Conservation (phyloP, 108 stramenopile species). For the Skeletonema marinoi region DNA sequence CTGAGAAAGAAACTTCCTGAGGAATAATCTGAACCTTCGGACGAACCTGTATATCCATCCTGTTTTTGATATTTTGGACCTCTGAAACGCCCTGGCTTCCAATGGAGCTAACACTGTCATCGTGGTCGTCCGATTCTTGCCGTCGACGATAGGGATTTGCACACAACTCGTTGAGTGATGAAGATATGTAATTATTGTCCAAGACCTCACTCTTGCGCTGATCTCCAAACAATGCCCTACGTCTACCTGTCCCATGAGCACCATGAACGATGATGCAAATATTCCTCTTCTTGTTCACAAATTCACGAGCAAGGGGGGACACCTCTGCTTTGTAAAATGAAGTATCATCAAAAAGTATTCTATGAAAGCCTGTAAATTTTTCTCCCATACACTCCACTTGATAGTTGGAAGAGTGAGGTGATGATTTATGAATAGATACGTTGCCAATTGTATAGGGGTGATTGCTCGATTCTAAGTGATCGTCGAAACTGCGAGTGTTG, state of each 20-base stretch:
- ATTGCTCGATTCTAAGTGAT: constrained; percentile 1
- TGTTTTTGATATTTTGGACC: not conserved
- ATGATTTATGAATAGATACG: constrained; percentile 7
- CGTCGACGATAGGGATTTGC: not conserved
- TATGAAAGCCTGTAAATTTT: constrained; percentile 18
- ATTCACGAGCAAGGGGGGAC: constrained; percentile 18
- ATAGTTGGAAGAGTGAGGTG: constrained; percentile 8
- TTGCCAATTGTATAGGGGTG: constrained; percentile 3
- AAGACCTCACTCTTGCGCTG: not conserved
- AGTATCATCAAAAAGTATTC: constrained; percentile 14
- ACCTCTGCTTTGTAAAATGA: constrained; percentile 11
- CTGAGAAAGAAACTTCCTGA: constrained; percentile 4
- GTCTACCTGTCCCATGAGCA: constrained; percentile 15
- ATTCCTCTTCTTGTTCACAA: constrained; percentile 14
- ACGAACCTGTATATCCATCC: not conserved
- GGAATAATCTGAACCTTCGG: constrained; percentile 1
- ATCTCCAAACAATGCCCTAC: constrained; percentile 10
- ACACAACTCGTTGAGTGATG: not conserved
- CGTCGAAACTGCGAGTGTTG: not conserved
- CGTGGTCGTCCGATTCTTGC: not conserved
- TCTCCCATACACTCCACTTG: constrained; percentile 19
- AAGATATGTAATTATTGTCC: not conserved
- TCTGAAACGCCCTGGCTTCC: constrained; percentile 19
- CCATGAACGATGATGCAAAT: constrained; percentile 20
- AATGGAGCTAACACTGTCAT: constrained; percentile 15